These are phyloP conservation scores for Oemleria cerasiformis DNA, from an alignment of 306 rosid species.

Conservation along the genomic window DNA sequence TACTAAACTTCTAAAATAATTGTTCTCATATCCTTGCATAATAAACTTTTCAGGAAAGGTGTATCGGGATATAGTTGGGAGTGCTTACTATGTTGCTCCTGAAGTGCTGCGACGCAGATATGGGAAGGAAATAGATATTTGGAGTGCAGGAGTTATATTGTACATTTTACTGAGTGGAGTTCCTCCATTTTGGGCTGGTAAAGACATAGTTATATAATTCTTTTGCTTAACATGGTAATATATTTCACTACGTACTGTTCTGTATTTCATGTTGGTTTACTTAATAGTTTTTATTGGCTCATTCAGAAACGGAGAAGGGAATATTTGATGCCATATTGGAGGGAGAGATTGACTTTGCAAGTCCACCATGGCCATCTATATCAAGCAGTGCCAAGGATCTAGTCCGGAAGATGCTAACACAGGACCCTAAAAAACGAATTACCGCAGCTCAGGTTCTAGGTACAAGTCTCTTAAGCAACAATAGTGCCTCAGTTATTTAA, in stretches of 20 bases:
- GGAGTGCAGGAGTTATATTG: constrained; percentile 87
- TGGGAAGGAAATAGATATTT: constrained; percentile 78
- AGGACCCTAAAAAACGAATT: constrained; percentile 75
- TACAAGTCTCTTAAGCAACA: too few relatives aligned
- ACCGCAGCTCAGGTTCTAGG: constrained; percentile 80
- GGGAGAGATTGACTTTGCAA: constrained; percentile 76
- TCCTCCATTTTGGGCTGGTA: constrained; percentile 99
- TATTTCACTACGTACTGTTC: constrained; percentile 3
- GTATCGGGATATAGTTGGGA: constrained; percentile 73
- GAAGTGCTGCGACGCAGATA: constrained; percentile 73
- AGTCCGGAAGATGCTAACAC: constrained; percentile 65
- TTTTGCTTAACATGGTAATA: constrained; percentile 1
- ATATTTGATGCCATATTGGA: constrained; percentile 76
- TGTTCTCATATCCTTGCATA: neutral
- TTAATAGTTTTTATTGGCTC: constrained; percentile 14
- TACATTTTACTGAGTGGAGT: constrained; percentile 82
- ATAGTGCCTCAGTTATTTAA: too few relatives aligned
- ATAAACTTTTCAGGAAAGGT: constrained; percentile 55
- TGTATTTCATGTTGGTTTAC: constrained; percentile 3
- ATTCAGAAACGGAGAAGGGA: constrained; percentile 76
- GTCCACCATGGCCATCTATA: constrained; percentile 80
- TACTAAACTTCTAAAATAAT: neutral
- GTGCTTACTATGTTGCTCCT: constrained; percentile 91
- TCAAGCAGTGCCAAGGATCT: constrained; percentile 87
- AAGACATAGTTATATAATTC: neutral